Conservation (phyloP, 2,329 filamentous ascomycete species). For the Fragosphaeria purpurea region DNA sequence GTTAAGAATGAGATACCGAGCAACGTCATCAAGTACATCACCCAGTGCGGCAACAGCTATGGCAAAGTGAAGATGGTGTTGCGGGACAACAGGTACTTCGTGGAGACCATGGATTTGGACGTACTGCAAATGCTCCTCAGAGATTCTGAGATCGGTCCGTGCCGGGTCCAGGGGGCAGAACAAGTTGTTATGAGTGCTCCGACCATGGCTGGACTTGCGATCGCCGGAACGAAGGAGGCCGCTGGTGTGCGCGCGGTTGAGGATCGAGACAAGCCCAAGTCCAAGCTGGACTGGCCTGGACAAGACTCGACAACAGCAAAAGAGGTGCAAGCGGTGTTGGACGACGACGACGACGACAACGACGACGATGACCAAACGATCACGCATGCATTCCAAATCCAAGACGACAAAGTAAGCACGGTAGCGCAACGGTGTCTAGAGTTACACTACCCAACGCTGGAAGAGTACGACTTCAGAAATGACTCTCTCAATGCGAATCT, state of each 20-base stretch:
- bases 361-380: conserved; percentile 76
- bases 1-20: conserved; percentile 41
- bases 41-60: conserved; percentile 74
- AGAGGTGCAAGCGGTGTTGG: conserved; percentile 1
- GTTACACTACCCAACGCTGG: conserved; percentile 76
- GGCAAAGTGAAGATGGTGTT: conserved; percentile 92
- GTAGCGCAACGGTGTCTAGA: conserved; percentile 85
- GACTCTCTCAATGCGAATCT: conserved; percentile 81
- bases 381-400: conserved; percentile 20
- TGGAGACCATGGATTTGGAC: conserved; percentile 80
- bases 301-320: too few species aligned
- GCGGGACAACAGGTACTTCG: conserved; percentile 87
- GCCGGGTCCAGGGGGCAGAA: conserved; percentile 58
- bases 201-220: conserved; percentile 77
- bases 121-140: conserved; percentile 77
- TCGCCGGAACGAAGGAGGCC: conserved; percentile 88
- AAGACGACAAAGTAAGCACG: conserved; percentile 50
- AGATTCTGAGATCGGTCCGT: conserved; percentile 70
- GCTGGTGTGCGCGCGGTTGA: conserved; percentile 72
- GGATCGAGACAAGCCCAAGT: conserved; percentile 12
- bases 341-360: conserved; percentile 74
- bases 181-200: conserved; percentile 41
- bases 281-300: too few species aligned
- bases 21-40: conserved; percentile 67
- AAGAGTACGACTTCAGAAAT: conserved; percentile 94